A percentile compares a stretch with the other conserved stretches of the same genome.
Conservation (phyloP, 495 filamentous ascomycete species). For the Amphirosellinia nigrospora region DNA sequence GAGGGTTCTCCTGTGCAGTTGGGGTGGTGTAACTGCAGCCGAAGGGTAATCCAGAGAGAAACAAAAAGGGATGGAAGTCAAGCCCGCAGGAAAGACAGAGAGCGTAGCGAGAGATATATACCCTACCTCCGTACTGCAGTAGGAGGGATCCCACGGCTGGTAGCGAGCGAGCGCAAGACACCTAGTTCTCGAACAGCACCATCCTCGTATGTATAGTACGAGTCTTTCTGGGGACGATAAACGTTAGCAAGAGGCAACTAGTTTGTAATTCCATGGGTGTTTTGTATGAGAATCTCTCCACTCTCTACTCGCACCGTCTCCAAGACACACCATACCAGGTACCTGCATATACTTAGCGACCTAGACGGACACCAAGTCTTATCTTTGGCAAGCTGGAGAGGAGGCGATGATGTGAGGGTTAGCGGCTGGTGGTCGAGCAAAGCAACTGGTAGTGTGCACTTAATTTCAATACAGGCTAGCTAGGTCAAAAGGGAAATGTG, state of each 20-base stretch:
- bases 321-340: not conserved
- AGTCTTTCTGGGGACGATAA: not conserved
- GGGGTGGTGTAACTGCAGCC: not conserved
- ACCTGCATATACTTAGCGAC: conserved; percentile 7
- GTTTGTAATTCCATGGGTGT: not conserved
- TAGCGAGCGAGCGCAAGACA: conserved; percentile 16
- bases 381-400: not conserved
- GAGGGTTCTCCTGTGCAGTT: conserved; percentile 4
- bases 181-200: not conserved
- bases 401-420: conserved; percentile 1
- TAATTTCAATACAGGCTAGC: not conserved
- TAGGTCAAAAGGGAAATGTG: conserved; percentile 16
- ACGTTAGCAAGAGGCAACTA: not conserved
- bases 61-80: not conserved
- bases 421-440: not conserved
- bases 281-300: not conserved
- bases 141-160: not conserved
- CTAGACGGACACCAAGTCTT: not conserved
- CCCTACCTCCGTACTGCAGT: not conserved
- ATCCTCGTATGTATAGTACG: not conserved
- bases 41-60: not conserved
- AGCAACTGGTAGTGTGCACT: not conserved
- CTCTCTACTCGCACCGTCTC: not conserved
- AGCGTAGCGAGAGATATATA: conserved; percentile 3
- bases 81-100: not conserved